Evolutionary conservation across 73 alveolate species (phyloP).

Genomic region (Urostyla sp.): DNA sequence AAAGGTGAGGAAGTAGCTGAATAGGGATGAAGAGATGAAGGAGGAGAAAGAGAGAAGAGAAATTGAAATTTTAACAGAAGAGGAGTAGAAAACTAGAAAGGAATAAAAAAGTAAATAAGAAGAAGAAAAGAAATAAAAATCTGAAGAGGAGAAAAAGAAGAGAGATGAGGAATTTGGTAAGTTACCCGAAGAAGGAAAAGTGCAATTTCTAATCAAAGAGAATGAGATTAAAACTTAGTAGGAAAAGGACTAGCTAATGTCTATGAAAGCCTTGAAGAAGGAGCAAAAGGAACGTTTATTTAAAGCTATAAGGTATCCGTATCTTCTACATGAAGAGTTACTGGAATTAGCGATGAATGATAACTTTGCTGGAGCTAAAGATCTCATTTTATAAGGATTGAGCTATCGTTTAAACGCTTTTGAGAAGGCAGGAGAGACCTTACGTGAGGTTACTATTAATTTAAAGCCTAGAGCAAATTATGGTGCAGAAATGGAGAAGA

Average conservation of each 20-base stretch:
- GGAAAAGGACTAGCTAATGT: constrained; percentile 35
- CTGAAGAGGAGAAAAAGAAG: constrained; percentile 55
- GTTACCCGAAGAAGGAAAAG: constrained; percentile 62
- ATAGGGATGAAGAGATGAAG: background rate
- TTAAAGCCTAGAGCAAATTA: constrained; percentile 26
- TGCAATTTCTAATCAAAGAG: constrained; percentile 17
- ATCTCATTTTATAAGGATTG: constrained; percentile 62
- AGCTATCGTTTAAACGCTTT: constrained; percentile 55
- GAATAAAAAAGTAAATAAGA: background rate
- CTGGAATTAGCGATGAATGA: constrained; percentile 48
- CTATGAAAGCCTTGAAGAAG: constrained; percentile 36
- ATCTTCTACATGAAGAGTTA: constrained; percentile 61
- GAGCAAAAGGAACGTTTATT: constrained; percentile 39
- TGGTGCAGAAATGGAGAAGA: constrained; percentile 30
- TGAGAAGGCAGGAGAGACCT: constrained; percentile 36
- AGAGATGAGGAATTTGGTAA: constrained; percentile 35
- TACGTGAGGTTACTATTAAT: constrained; percentile 32
- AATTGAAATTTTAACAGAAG: constrained; percentile 25
- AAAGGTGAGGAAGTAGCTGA: constrained; percentile 50
- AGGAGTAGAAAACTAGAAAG: constrained; percentile 25
- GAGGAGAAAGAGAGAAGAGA: constrained; percentile 33
- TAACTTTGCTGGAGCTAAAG: constrained; percentile 60
- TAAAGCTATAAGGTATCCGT: constrained; percentile 50
- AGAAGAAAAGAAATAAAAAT: constrained; percentile 30
- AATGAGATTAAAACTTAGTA: constrained; percentile 17